Base-by-base conservation (phyloP, 2,329 filamentous ascomycete species). In the Colletotrichum tabaci region DNA sequence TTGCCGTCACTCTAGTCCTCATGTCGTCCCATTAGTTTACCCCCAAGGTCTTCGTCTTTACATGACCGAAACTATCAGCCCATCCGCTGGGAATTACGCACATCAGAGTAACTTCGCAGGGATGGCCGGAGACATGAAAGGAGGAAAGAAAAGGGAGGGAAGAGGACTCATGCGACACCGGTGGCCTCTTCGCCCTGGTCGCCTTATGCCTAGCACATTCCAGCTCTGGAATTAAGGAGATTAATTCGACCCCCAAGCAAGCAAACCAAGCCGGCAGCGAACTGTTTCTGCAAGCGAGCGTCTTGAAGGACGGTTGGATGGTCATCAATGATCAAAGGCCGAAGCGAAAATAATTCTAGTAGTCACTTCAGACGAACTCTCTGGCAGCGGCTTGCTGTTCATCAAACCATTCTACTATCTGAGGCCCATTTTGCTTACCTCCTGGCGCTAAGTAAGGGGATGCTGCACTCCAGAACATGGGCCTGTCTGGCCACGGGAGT, bases 361-460 rank as follows among this genome's bases (percentile, higher is more conserved):
- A 26, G 52, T 42, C 62, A 49, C 58, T 73, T 72, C 63, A 57
- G 63, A 73, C 35, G 71, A 73, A 72, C 63, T 21, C 60, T 56
- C 44, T 42, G 21, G 58, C 67, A 47, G 52, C 46, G 40, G 40
- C 44, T 50, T 62, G 38, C 16, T 46, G 57, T 47, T 40, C 60
- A 53, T 58, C 35, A 72, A 55, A 53, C 64, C 66, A 44, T 67
- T 61, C 58, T 52, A 44, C 50, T 16, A 52, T 52, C 47, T 64
- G 35, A 35, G 16, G 23, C 16, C 3, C 56, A 46, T 61, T 60
- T 38, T 26, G 15, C 30, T 46, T 12, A 49, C 53, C 57, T 69
- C 66, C 38, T 72, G 52, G 53, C 42, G 56, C 70, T 47, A 42
- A 10, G 35, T 10, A 38, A 38, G 35, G 65, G 68, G 38, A 67